These are phyloP conservation scores for Dimocarpus longan DNA, from an alignment of 345 rosid species.

Conservation along the genomic window DNA sequence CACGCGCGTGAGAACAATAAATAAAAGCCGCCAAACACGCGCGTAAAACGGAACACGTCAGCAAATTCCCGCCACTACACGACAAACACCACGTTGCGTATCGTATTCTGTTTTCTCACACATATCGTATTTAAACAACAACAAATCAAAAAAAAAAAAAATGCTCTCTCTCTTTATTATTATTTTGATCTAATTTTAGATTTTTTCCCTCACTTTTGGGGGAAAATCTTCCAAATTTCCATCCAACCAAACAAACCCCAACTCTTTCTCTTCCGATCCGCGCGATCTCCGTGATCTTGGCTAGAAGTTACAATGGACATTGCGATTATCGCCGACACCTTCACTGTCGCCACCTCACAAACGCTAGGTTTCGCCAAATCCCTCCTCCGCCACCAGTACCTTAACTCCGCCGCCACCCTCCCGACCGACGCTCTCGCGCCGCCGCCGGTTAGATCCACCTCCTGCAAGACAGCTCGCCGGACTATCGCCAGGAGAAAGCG, in stretches of 20 bases:
- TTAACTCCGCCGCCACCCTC: conserved; percentile 35
- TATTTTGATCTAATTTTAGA: background rate
- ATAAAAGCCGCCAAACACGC: background rate
- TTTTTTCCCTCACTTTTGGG: conserved; percentile 16
- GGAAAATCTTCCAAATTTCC: background rate
- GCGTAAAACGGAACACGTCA: conserved; percentile 17
- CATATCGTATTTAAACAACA: too few relatives aligned
- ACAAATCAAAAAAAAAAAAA: too few relatives aligned
- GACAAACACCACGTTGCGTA: too few relatives aligned
- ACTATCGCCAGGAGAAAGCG: conserved; percentile 54
- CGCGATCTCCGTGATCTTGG: background rate
- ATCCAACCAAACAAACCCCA: background rate
- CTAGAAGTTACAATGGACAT: conserved; percentile 51
- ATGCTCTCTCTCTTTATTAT: background rate
- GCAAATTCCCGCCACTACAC: background rate
- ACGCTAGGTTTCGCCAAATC: conserved; percentile 58
- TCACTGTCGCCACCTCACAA: conserved; percentile 44
- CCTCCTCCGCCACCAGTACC: conserved; percentile 37
- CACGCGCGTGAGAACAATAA: background rate
- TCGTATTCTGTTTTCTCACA: too few relatives aligned
- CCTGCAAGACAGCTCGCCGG: conserved; percentile 46
- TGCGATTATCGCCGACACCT: conserved; percentile 50
- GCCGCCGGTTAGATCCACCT: conserved; percentile 52
- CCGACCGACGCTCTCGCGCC: conserved; percentile 54
- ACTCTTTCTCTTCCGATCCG: background rate